Base-by-base conservation (phyloP, 306 rosid genomes). In the Sesbania bispinosa region DNA sequence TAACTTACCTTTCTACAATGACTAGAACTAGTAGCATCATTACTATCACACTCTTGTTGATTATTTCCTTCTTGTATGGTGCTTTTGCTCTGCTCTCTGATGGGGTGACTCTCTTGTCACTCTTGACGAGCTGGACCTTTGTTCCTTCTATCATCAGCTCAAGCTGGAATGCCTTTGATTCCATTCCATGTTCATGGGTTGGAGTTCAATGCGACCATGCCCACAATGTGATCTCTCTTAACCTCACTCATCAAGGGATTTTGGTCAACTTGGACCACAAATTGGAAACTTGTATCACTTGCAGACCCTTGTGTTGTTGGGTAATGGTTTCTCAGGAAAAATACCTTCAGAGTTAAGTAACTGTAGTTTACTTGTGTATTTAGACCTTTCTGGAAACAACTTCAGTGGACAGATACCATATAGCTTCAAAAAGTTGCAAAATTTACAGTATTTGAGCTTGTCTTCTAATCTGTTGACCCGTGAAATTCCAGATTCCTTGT, bases 221-320 rank as follows among this genome's bases (percentile, higher is more conserved):
- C 60, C 69, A 64, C 47, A 35, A 61, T 75, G 86, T 89, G 7
- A 7, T 83, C 47, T 60, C 87, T 69, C 84, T 92, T 10, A 79
- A 89, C 55, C 83, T 92, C 69, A 45, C 91, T 14, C 26, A 21
- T 21, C 72, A 13, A 36, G 83, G 80, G 7, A 74, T 89, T 75
- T 77, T 1, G 96, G 98, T 67, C 80, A 30, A 11, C 41, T 92
- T 27, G 92, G 95, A 11, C 84, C 87, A 21, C 77, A 88, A 81
- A 81, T 89, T n/a, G n/a, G n/a, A n/a, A n/a, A n/a, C n/a, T n/a
- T n/a, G n/a, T n/a, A n/a, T n/a, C n/a, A n/a, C n/a, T 80, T 88
- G 76, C 82, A 71, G 29, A 69, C 71, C 68, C 27, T 88, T 76
- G 26, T 15, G 69, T 61, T 86, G 75, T 43, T 24, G 23, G 1